Percentiles rank a stretch among this genome's conserved stretches.
These are phyloP conservation scores for Yarrowia yakushimensis DNA, from an alignment of 805 yeast species.

Conservation along the genomic window DNA sequence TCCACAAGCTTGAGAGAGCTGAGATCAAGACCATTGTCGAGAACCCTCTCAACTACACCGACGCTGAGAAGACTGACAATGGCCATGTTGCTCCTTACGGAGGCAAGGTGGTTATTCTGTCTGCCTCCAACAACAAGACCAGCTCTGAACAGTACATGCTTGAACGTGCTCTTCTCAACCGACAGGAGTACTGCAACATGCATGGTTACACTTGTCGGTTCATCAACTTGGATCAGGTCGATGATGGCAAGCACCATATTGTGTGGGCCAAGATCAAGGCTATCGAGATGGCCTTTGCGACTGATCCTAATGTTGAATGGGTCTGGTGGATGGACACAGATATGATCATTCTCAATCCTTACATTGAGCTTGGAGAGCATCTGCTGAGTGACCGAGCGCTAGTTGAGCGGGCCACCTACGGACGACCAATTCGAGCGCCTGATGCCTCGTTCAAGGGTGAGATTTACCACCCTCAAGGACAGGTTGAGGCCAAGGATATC, in stretches of 20 bases:
- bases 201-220: conserved; percentile 38
- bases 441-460: conserved; percentile 25
- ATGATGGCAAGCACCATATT: conserved; percentile 27
- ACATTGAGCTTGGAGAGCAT: conserved; percentile 34
- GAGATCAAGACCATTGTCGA: conserved; percentile 10
- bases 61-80: not conserved
- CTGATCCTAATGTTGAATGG: conserved; percentile 40
- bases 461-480: not conserved
- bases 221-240: conserved; percentile 33
- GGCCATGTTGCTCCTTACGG: conserved; percentile 23
- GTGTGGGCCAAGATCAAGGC: conserved; percentile 40
- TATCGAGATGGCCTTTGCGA: conserved; percentile 35
- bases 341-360: conserved; percentile 37
- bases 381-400: conserved; percentile 35
- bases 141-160: conserved; percentile 26
- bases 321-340: conserved; percentile 43
- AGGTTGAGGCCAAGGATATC: conserved; percentile 28
- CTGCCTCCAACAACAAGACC: conserved; percentile 34
- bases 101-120: conserved; percentile 29
- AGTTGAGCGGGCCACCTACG: conserved; percentile 31
- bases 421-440: conserved; percentile 30
- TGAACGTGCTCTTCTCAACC: conserved; percentile 31
- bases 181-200: conserved; percentile 35
- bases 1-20: conserved; percentile 6
- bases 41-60: conserved; percentile 4